Base-by-base conservation (phyloP, 768 basidiomycete genomes). In the Leccinellum albellum region DNA sequence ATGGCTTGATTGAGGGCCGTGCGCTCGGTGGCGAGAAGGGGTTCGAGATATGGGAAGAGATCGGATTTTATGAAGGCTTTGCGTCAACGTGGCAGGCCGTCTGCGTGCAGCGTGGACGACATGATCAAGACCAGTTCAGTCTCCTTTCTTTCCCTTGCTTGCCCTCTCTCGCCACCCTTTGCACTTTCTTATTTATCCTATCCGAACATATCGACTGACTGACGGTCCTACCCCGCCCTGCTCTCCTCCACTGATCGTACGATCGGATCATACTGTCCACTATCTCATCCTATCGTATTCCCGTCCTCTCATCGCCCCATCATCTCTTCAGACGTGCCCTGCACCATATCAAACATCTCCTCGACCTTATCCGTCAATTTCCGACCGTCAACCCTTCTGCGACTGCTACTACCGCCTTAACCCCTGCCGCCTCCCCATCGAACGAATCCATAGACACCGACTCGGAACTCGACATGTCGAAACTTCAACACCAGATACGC, bases 31-130 rank as follows among this genome's bases (percentile, higher is more conserved):
- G 86, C 54, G 88, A 93, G 64, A 94, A 96, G 64, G 91, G 90
- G 0, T 98, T 87, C 70, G 94, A 96, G 73, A 86, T 97, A 73
- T 98, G 94, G 94, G 95, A 98, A 71, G 96, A 99, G 71, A 81
- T 99, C 13, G 94, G 91, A 2, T 98, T 87, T 65, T 95, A 95
- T 69, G 83, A 95, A 64, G 96, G 94, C 6, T 88, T 89, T 63
- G 92, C 92, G 3, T 59, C 65, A 54, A 81, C 85, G 54, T 97
- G 91, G 91, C 70, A 75, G 57, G 76, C 77, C 2, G 73, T 90
- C 53, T 76, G 76, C 42, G 64, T 72, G 23, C 73, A 72, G 52
- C 76, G 79, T 12, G 23, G 35, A 52, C 57, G 21, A 6, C 37
- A 29, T 12, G 46, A 61, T 47, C 61, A 62, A 3, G 37, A n/a